These are phyloP conservation scores for Sugiyamaella boreocaroliniensis DNA, from an alignment of 805 yeast genomes.

Conservation along the genomic window DNA sequence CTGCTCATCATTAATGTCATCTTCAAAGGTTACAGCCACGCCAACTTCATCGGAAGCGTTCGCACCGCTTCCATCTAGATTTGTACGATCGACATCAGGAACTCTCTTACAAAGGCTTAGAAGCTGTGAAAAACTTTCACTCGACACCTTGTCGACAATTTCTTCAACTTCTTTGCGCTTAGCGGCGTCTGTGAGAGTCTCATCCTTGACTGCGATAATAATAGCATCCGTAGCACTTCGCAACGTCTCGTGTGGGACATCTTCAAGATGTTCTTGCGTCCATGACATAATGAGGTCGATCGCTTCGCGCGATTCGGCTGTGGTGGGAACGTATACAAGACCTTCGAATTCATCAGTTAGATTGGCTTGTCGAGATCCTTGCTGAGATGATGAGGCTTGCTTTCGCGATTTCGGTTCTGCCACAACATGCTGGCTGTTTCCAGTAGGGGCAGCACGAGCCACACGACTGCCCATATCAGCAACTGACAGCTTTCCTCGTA, in stretches of 20 bases:
- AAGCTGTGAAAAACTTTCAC: constrained; percentile 42
- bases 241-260: constrained; percentile 68
- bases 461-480: constrained; percentile 62
- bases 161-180: constrained; percentile 47
- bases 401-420: constrained; percentile 5
- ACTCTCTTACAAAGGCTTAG: constrained; percentile 40
- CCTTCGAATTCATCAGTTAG: constrained; percentile 35
- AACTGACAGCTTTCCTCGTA: constrained; percentile 60
- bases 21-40: constrained; percentile 39
- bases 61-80: constrained; percentile 13
- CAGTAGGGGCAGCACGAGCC: constrained; percentile 15
- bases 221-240: constrained; percentile 59
- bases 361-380: background rate
- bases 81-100: constrained; percentile 40
- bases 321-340: constrained; percentile 57
- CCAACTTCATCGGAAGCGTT: constrained; percentile 34
- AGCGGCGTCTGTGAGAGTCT: constrained; percentile 35
- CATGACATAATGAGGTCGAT: constrained; percentile 56
- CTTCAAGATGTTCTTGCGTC: constrained; percentile 55
- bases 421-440: background rate
- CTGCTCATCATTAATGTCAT: constrained; percentile 20
- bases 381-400: constrained; percentile 1
- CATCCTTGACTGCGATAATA: constrained; percentile 48
- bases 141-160: constrained; percentile 38
- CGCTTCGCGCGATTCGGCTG: constrained; percentile 41